Conservation (phyloP, 2,329 filamentous ascomycete species). For the Pseudogymnoascus sp. region DNA sequence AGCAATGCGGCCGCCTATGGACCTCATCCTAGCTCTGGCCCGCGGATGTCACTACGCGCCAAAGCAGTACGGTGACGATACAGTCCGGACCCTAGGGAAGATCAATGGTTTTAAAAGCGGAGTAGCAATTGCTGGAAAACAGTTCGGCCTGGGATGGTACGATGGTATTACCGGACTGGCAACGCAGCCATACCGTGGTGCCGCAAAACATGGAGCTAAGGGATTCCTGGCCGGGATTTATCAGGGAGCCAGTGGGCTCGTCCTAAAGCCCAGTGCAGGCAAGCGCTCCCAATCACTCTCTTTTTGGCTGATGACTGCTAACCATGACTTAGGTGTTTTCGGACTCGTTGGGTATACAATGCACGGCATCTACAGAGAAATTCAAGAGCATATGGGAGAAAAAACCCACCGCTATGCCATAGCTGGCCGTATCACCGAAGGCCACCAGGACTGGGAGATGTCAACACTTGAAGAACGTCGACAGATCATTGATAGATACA, state of each 20-base stretch:
- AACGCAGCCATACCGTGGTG: slow-evolving; percentile 66
- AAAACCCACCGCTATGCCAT: slow-evolving; percentile 74
- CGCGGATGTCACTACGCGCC: slow-evolving; percentile 86
- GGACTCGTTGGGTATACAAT: slow-evolving; percentile 72
- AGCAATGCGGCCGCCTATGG: slow-evolving; percentile 66
- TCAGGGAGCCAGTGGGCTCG: slow-evolving; percentile 73
- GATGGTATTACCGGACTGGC: slow-evolving; percentile 76
- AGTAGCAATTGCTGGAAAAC: slow-evolving; percentile 66
- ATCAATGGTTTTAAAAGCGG: slow-evolving; percentile 65
- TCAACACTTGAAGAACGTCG: slow-evolving; percentile 51
- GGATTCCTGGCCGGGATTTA: slow-evolving; percentile 74
- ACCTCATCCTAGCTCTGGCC: slow-evolving; percentile 73
- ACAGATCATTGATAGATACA: slow-evolving; percentile 54
- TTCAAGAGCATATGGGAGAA: slow-evolving; percentile 61
- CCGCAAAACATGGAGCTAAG: slow-evolving; percentile 53
- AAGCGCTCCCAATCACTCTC: slow-evolving; percentile 24
- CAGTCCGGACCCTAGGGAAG: slow-evolving; percentile 39
- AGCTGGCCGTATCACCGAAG: slow-evolving; percentile 67
- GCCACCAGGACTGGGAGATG: slow-evolving; percentile 55
- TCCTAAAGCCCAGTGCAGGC: slow-evolving; percentile 75
- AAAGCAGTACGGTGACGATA: slow-evolving; percentile 75
- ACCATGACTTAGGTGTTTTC: slow-evolving; percentile 45
- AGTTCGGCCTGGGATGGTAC: slow-evolving; percentile 57
- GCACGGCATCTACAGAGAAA: slow-evolving; percentile 73
- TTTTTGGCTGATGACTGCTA: neutral